These are phyloP conservation scores for Daedalea quercina DNA, from an alignment of 768 basidiomycete genomes.

Conservation along the genomic window DNA sequence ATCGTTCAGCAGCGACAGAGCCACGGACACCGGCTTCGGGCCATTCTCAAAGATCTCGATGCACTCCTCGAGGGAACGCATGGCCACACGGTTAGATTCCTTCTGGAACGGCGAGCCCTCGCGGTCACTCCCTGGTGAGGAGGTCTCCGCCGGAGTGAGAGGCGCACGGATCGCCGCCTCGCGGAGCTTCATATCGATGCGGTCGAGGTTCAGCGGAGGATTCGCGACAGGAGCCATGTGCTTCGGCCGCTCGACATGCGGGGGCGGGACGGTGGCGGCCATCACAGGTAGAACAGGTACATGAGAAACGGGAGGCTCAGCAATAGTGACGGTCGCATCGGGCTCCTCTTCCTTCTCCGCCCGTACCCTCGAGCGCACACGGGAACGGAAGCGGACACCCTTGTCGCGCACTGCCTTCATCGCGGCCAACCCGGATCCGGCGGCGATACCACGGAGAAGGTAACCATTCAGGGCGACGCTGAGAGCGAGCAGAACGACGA, in stretches of 20 bases:
- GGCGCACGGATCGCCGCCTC: constrained; percentile 23
- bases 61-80: constrained; percentile 68
- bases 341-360: constrained; percentile 12
- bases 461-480: constrained; percentile 91
- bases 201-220: constrained; percentile 45
- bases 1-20: constrained; percentile 66
- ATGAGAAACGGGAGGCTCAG: constrained; percentile 9
- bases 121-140: constrained; percentile 12
- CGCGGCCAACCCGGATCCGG: constrained; percentile 32
- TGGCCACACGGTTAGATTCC: constrained; percentile 6
- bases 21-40: constrained; percentile 50
- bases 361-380: constrained; percentile 14
- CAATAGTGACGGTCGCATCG: constrained; percentile 6
- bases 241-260: constrained; percentile 4
- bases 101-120: constrained; percentile 9
- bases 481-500: constrained; percentile 80
- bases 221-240: constrained; percentile 14
- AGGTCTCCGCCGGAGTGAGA: constrained; percentile 16
- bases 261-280: constrained; percentile 2
- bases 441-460: constrained; percentile 79
- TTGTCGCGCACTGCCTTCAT: constrained; percentile 15
- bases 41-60: constrained; percentile 74
- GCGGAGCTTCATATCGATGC: constrained; percentile 45
- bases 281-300: constrained; percentile 11
- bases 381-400: constrained; percentile 21